A percentile compares a stretch with the other conserved stretches of the same genome.
Evolutionary conservation across 345 rosid genomes (phyloP).

Genomic region (Rhizophora apiculata): DNA sequence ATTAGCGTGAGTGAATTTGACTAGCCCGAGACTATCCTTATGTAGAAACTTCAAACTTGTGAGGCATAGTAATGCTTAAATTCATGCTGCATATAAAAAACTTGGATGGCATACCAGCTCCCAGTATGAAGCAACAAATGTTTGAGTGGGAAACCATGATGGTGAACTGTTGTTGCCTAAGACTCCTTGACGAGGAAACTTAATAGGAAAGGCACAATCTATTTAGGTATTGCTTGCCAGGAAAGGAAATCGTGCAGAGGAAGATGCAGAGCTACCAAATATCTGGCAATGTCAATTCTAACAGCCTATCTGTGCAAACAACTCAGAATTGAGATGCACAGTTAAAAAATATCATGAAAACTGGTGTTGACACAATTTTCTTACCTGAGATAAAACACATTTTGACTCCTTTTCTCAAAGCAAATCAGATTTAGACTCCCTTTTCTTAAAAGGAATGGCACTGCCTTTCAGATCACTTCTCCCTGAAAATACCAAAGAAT

Average conservation of each 20-base stretch:
- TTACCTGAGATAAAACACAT: constrained; percentile 65
- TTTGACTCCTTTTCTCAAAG: constrained; percentile 47
- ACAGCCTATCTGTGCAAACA: too few species aligned
- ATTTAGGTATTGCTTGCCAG: background rate
- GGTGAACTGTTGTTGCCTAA: constrained; percentile 27
- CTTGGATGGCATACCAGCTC: constrained; percentile 52
- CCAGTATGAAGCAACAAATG: constrained; percentile 65
- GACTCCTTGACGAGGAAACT: constrained; percentile 38
- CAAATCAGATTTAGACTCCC: constrained; percentile 56
- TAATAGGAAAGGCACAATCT: constrained; percentile 20
- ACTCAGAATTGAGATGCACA: background rate
- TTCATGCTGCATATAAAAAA: constrained; percentile 57
- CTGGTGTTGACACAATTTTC: constrained; percentile 1
- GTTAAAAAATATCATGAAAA: background rate
- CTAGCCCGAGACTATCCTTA: constrained; percentile 6
- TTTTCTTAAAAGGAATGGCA: constrained; percentile 47
- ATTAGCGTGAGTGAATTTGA: constrained; percentile 1
- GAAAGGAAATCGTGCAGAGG: constrained; percentile 7
- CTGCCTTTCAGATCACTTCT: constrained; percentile 57
- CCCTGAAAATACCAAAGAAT: constrained; percentile 43
- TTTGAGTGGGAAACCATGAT: constrained; percentile 55
- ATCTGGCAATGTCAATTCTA: too few species aligned
- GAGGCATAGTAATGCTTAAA: constrained; percentile 57
- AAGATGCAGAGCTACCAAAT: background rate
- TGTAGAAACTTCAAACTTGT: constrained; percentile 44